Base-by-base conservation (phyloP, 352 stramenopile species). In the Phytophthora tubulina region DNA sequence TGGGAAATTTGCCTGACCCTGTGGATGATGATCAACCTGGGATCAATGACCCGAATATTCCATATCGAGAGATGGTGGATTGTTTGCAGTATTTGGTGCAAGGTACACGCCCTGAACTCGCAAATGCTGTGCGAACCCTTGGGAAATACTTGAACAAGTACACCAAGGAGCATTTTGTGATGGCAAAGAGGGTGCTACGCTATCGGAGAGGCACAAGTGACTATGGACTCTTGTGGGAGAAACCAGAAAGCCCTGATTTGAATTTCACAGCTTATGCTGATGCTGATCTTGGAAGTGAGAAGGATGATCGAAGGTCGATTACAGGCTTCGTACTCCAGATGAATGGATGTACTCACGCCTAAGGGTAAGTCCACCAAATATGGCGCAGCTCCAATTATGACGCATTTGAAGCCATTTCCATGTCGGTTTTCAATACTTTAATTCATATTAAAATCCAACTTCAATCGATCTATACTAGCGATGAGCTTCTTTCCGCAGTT, bases 101-200 rank as follows among this genome's bases (percentile, higher is more conserved):
- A 52, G 44, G 51, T n/a, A 58, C 44, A 2, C 32, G 62, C 1
- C 62, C 52, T 1, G 52, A 70, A 4, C 21, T 70, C 6, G 52
- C 52, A 6, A 70, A 70, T 11, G 52, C 35, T 30, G 62, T 68
- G 2, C 39, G 31, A 53, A 49, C 50, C 0, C 39, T 61, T 15
- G 51, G 62, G 3, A 63, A 69, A 31, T 70, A 70, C 36, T 13
- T 63, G 44, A 45, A 13, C 30, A 58, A 58, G 32, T 70, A 52
- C 30, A 63, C 41, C 7, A 55, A 63, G 4, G 62, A 63, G 33
- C 44, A 63, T 27, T 63, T 39, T 36, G 35, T 57, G 33, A 58
- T 63, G 52, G 52, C 52, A 15, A 70, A 70, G 30, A 21, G 52
- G 3, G 39, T 63, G 1, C n/a, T 57, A 15, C n/a, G 62, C 1